A percentile compares a stretch with the other conserved stretches of the same genome.
Conservation (phyloP, 2,329 filamentous ascomycete genomes). For the Penicillium sp. region DNA sequence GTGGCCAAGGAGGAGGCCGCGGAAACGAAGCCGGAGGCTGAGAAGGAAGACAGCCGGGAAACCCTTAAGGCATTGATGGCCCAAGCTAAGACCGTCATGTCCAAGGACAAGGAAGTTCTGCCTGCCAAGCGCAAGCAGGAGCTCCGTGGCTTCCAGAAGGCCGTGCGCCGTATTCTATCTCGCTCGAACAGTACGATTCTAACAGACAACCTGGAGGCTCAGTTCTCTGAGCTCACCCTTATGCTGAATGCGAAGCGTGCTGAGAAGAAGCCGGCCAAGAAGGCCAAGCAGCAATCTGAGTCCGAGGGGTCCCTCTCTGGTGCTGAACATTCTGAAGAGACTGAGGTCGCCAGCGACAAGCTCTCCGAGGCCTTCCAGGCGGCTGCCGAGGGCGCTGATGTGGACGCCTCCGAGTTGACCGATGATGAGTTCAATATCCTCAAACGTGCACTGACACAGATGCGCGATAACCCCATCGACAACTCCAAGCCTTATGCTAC, state of each 20-base stretch:
- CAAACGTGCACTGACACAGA: slow-evolving; percentile 63
- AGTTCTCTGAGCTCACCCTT: slow-evolving; percentile 58
- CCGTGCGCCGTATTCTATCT: slow-evolving; percentile 66
- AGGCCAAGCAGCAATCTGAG: slow-evolving; percentile 23
- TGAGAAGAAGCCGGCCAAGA: slow-evolving; percentile 31
- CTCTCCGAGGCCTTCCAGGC: slow-evolving; percentile 41
- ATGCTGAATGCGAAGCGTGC: slow-evolving; percentile 50
- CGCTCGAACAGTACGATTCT: slow-evolving; percentile 53
- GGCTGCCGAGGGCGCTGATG: slow-evolving; percentile 34
- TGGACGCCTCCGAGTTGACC: slow-evolving; percentile 53
- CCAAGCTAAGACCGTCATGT: slow-evolving; percentile 65
- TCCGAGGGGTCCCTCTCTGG: slow-evolving; percentile 12
- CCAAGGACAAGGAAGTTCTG: slow-evolving; percentile 56
- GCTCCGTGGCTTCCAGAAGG: slow-evolving; percentile 72
- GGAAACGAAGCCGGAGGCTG: slow-evolving; percentile 31
- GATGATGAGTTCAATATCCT: slow-evolving; percentile 53
- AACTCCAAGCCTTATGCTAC: slow-evolving; percentile 81
- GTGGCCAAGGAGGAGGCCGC: slow-evolving; percentile 32
- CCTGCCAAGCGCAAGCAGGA: slow-evolving; percentile 75
- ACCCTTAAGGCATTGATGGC: slow-evolving; percentile 59
- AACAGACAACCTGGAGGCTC: slow-evolving; percentile 56
- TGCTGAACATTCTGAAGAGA: slow-evolving; percentile 19
- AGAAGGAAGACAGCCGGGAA: slow-evolving; percentile 44
- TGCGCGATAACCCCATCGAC: slow-evolving; percentile 78
- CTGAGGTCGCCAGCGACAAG: slow-evolving; percentile 29